Base-by-base conservation (phyloP, 73 alveolate species). In the Tetrahymena thermophila region DNA sequence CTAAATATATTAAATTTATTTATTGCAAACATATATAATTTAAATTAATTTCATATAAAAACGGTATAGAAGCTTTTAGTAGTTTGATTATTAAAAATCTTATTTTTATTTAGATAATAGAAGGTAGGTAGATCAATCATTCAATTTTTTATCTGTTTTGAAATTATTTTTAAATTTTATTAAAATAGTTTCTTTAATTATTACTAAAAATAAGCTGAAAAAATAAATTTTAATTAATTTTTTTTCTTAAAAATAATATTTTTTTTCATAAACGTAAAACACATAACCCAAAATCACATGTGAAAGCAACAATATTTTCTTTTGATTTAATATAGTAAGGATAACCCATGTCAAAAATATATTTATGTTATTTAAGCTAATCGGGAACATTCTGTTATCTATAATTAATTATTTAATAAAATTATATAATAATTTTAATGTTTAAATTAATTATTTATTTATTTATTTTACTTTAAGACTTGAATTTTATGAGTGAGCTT, bases 331-430 rank as follows among this genome's bases (percentile, higher is more conserved):
- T 85, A 21, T 95, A 95, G 35, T 95, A 95, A 37, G 97, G 97
- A 85, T 95, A 95, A 0, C 97, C 97, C 97, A 95, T 95, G 23
- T 95, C 97, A 95, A 95, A 95, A 23, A 95, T 35, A 95, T 95
- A 95, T 56, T 95, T 95, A 55, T 95, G 97, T 85, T 85, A 85
- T 25, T 56, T 50, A 1, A 94, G 25, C 25, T 94, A 85, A 19
- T 43, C 43, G 1, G 96, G 96, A 31, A 50, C 96, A 38, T 44
- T 42, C 19, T 21, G 42, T 35, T 38, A 7, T 43, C 84, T 43
- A 7, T 43, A 35, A 93, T 38, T 35, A 28, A 13, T 37, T 40
- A 40, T 7, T 3, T 14, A 85, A 85, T 4, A 42, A 38, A 38
- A 42, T n/a, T 38, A 93, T 56, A 25, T 13, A 42, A 7, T 37